phyloP scores from a whole-genome alignment of 169 alveolate species.

The Babesia divergens region DNA sequence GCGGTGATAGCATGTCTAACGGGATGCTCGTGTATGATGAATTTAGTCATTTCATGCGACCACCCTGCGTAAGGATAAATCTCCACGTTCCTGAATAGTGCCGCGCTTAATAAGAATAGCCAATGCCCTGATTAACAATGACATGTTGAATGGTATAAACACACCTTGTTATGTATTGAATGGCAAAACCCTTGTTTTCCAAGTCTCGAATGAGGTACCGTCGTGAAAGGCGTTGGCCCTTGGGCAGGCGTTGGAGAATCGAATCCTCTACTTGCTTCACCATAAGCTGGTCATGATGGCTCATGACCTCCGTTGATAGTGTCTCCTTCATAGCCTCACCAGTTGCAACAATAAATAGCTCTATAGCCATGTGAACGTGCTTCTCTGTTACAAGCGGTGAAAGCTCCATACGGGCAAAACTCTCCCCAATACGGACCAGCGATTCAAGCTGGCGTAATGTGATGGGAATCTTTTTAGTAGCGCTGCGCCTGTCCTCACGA shows the following conservation, averaged over 20 bases:
- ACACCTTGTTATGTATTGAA: conserved; percentile 68
- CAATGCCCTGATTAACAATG: conserved; percentile 68
- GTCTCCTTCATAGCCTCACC: conserved; percentile 85
- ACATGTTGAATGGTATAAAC: background rate
- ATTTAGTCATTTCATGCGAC: conserved; percentile 7
- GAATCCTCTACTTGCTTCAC: conserved; percentile 84
- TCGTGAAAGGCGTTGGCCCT: conserved; percentile 80
- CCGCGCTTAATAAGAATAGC: conserved; percentile 77
- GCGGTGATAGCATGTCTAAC: too few species aligned
- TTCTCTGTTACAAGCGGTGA: conserved; percentile 82
- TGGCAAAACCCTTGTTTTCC: conserved; percentile 75
- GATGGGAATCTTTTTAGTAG: conserved; percentile 90
- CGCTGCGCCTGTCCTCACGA: conserved; percentile 83
- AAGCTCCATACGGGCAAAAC: conserved; percentile 87
- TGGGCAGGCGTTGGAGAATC: conserved; percentile 74
- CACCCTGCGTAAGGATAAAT: conserved; percentile 76
- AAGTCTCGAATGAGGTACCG: conserved; percentile 75
- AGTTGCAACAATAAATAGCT: conserved; percentile 85
- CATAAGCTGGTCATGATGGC: conserved; percentile 79
- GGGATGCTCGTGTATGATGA: too few species aligned
- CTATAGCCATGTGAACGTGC: conserved; percentile 88
- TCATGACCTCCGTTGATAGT: conserved; percentile 74
- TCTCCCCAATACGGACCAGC: conserved; percentile 93
- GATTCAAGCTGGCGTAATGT: conserved; percentile 99
- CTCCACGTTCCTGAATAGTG: conserved; percentile 83